Evolutionary conservation across 305 asterid genomes (phyloP).

Genomic region (Rubia occidens): DNA sequence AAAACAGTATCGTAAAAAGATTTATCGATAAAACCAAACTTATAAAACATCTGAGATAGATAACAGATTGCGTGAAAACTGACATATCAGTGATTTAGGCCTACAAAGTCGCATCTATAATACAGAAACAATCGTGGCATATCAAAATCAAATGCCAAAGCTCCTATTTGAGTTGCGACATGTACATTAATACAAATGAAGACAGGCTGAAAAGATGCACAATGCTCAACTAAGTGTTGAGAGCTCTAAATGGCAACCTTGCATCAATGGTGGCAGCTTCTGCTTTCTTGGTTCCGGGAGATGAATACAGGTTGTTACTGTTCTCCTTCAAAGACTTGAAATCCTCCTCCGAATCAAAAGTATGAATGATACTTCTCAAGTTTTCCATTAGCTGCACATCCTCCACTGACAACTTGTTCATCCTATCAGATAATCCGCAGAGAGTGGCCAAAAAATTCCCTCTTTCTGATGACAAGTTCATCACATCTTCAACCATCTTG

Average conservation of each 20-base stretch:
- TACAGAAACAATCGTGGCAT: background rate
- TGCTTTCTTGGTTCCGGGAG: constrained; percentile 39
- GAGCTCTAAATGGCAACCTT: constrained; percentile 61
- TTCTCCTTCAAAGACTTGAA: constrained; percentile 51
- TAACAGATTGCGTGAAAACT: background rate
- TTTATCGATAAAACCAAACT: background rate
- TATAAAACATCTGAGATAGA: background rate
- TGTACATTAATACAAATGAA: background rate
- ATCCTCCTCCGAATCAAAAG: constrained; percentile 25
- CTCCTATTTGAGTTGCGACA: background rate
- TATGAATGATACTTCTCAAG: constrained; percentile 37
- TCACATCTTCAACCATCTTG: constrained; percentile 16
- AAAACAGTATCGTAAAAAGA: background rate
- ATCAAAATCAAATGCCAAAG: background rate
- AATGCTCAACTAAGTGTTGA: constrained; percentile 33
- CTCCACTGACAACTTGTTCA: constrained; percentile 31
- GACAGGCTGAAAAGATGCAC: background rate
- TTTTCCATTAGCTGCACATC: constrained; percentile 46
- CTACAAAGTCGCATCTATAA: background rate
- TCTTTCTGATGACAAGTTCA: constrained; percentile 28
- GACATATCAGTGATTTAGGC: background rate
- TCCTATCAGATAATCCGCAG: constrained; percentile 29
- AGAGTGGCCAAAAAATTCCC: constrained; percentile 30
- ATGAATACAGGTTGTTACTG: constrained; percentile 18
- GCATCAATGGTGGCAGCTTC: constrained; percentile 38